These are phyloP conservation scores for Suillus americanus DNA, from an alignment of 768 basidiomycete genomes.

Conservation along the genomic window DNA sequence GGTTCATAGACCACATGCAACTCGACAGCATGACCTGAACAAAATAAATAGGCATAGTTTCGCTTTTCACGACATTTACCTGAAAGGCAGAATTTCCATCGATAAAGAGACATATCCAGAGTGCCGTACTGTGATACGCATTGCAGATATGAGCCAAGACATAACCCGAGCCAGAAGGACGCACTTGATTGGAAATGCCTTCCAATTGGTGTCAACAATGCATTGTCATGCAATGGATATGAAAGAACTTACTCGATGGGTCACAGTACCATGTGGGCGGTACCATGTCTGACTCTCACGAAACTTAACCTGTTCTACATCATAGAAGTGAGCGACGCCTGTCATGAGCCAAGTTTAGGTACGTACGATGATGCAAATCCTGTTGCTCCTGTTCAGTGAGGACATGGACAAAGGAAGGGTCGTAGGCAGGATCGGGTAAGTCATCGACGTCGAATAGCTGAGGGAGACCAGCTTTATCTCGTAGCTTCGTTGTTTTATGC, in stretches of 20 bases:
- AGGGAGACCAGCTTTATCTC: constrained; percentile 64
- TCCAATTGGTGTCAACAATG: constrained; percentile 6
- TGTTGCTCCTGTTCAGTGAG: constrained; percentile 63
- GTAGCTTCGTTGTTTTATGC: constrained; percentile 52
- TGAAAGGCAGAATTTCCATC: constrained; percentile 85
- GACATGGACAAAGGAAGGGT: constrained; percentile 71
- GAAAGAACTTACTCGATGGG: constrained; percentile 57
- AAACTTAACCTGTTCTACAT: constrained; percentile 65
- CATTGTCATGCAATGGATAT: constrained; percentile 4
- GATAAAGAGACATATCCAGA: constrained; percentile 70
- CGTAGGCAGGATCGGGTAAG: constrained; percentile 74
- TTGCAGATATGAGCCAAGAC: not conserved
- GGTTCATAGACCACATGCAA: constrained; percentile 79
- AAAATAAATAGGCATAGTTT: constrained; percentile 3
- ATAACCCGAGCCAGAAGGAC: not conserved
- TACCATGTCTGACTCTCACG: constrained; percentile 82
- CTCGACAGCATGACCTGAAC: constrained; percentile 62
- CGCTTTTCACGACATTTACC: constrained; percentile 29
- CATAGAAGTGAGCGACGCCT: constrained; percentile 9
- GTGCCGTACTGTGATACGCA: constrained; percentile 48
- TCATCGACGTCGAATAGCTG: constrained; percentile 75
- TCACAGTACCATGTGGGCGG: constrained; percentile 79
- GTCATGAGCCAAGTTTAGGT: not conserved
- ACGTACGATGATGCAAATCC: constrained; percentile 64
- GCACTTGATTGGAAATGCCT: constrained; percentile 70